Conservation (phyloP, 345 rosid species). For the Gossypium anomalum region DNA sequence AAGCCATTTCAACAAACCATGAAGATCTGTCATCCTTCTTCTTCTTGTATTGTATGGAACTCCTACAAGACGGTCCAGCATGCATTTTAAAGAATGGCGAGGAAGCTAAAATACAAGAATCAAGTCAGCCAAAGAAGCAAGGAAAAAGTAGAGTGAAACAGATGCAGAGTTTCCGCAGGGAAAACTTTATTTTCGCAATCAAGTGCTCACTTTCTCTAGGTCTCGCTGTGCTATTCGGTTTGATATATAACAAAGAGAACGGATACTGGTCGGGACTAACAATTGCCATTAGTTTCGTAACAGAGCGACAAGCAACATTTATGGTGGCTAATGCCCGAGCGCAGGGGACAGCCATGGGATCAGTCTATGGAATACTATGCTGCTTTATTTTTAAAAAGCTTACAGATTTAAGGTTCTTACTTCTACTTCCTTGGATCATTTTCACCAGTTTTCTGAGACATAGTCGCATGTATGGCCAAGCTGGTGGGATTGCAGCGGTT, state of each 20-base stretch:
- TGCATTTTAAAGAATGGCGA: not conserved
- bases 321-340: slow-evolving; percentile 70
- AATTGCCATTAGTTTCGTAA: slow-evolving; percentile 56
- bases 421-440: slow-evolving; percentile 84
- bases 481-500: slow-evolving; percentile 73
- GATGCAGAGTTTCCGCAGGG: slow-evolving; percentile 9
- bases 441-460: slow-evolving; percentile 60
- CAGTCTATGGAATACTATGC: slow-evolving; percentile 80
- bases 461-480: slow-evolving; percentile 76
- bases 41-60: slow-evolving; percentile 72
- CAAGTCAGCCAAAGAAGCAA: not conserved
- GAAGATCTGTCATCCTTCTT: slow-evolving; percentile 59
- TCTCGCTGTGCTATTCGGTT: slow-evolving; percentile 62
- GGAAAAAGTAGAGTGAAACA: slow-evolving; percentile 3
- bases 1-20: slow-evolving; percentile 35
- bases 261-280: slow-evolving; percentile 86
- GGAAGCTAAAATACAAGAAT: slow-evolving; percentile 21
- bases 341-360: slow-evolving; percentile 88
- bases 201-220: slow-evolving; percentile 68
- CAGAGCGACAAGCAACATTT: slow-evolving; percentile 70
- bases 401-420: slow-evolving; percentile 60
- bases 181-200: slow-evolving; percentile 47
- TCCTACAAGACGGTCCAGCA: slow-evolving; percentile 29
- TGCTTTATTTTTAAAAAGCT: slow-evolving; percentile 62
- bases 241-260: slow-evolving; percentile 57